These are phyloP conservation scores for Aspergillus biplanus DNA, from an alignment of 495 filamentous ascomycete species.

Conservation along the genomic window DNA sequence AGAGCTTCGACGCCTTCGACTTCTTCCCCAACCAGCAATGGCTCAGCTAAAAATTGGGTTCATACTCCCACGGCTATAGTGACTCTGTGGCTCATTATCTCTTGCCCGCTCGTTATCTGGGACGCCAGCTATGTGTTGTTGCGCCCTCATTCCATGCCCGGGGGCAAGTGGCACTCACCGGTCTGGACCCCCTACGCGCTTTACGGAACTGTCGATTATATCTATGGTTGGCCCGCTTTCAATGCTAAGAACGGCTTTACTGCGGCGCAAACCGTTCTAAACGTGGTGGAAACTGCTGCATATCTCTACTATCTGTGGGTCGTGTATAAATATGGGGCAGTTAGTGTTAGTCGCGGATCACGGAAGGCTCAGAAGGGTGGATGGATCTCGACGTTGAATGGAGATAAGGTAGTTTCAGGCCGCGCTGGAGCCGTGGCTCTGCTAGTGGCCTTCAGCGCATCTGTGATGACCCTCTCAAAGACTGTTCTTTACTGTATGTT, in stretches of 20 bases:
- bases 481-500: slow-evolving; percentile 82
- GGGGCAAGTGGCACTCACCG: slow-evolving; percentile 72
- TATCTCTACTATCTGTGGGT: slow-evolving; percentile 72
- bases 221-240: slow-evolving; percentile 83
- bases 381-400: slow-evolving; percentile 46
- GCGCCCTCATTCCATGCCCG: slow-evolving; percentile 83
- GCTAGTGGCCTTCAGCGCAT: slow-evolving; percentile 67
- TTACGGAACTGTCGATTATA: slow-evolving; percentile 78
- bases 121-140: slow-evolving; percentile 80
- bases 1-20: slow-evolving; percentile 22
- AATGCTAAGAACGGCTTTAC: slow-evolving; percentile 77
- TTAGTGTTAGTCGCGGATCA: slow-evolving; percentile 33
- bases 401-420: slow-evolving; percentile 59
- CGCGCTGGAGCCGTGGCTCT: slow-evolving; percentile 63
- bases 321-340: slow-evolving; percentile 55
- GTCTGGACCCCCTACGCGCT: slow-evolving; percentile 81
- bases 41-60: slow-evolving; percentile 51
- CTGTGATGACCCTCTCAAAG: slow-evolving; percentile 85
- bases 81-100: slow-evolving; percentile 75
- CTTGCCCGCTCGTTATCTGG: slow-evolving; percentile 83
- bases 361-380: slow-evolving; percentile 38
- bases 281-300: slow-evolving; percentile 69
- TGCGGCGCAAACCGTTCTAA: slow-evolving; percentile 73
- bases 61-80: slow-evolving; percentile 69
- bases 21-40: slow-evolving; percentile 29